Conservation (phyloP, 2,329 filamentous ascomycete genomes). For the Lecanicillium sp. region DNA sequence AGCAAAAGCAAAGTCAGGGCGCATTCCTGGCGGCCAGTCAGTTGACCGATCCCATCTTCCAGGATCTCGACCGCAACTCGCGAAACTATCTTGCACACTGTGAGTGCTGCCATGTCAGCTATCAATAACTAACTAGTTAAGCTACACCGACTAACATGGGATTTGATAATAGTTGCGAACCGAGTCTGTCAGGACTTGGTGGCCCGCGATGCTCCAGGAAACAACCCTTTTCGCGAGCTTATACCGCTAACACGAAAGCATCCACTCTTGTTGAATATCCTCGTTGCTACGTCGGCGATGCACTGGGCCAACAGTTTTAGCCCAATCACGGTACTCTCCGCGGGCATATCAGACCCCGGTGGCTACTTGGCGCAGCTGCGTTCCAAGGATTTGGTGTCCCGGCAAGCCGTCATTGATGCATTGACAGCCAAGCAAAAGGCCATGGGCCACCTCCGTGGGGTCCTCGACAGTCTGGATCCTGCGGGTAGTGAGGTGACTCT, state of each 20-base stretch:
- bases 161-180: conserved; percentile 32
- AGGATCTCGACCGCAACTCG: conserved; percentile 42
- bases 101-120: conserved; percentile 23
- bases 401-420: conserved; percentile 39
- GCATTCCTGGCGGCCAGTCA: conserved; percentile 1
- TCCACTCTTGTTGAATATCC: conserved; percentile 41
- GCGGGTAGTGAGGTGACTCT: conserved; percentile 41
- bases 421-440: conserved; percentile 42
- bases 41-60: conserved; percentile 49
- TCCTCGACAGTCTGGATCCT: conserved; percentile 33
- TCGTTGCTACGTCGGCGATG: conserved; percentile 43
- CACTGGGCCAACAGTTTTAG: conserved; percentile 42
- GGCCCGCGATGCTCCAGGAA: conserved; percentile 38
- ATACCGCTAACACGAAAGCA: conserved; percentile 41
- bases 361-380: conserved; percentile 31
- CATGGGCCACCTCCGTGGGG: conserved; percentile 35
- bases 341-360: conserved; percentile 28
- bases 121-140: neutral
- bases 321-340: conserved; percentile 26
- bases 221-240: conserved; percentile 44
- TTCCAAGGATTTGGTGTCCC: conserved; percentile 32
- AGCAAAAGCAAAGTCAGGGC: neutral
- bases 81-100: conserved; percentile 46
- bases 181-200: conserved; percentile 50
- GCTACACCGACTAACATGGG: conserved; percentile 20